A percentile compares a stretch with the other conserved stretches of the same genome.
Evolutionary conservation across 2,329 filamentous ascomycete species (phyloP).

Genomic region (Botrytis galanthina): DNA sequence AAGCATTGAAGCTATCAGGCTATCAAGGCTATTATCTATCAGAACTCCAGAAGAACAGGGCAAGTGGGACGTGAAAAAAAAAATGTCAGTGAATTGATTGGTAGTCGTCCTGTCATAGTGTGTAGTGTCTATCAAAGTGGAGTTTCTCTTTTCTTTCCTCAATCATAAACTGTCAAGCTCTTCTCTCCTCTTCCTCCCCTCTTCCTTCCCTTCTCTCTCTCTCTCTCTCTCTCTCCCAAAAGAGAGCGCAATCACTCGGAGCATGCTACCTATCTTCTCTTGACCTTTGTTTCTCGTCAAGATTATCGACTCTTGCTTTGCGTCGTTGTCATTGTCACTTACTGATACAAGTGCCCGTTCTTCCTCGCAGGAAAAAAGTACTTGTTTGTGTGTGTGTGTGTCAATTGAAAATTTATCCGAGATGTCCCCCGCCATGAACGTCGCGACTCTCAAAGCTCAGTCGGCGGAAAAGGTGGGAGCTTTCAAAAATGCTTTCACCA

Average conservation of each 20-base stretch:
- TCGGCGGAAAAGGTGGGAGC: constrained; percentile 23
- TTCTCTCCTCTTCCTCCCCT: not conserved
- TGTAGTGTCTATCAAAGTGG: not conserved
- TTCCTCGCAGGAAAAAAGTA: not conserved
- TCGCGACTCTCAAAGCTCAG: constrained; percentile 17
- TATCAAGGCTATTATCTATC: not conserved
- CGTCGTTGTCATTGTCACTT: not conserved
- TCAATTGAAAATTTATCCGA: constrained; percentile 12
- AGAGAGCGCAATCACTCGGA: not conserved
- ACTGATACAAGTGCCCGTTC: not conserved
- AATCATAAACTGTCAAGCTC: not conserved
- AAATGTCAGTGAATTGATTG: constrained; percentile 3
- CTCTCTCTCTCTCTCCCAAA: not conserved
- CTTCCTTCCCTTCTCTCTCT: not conserved
- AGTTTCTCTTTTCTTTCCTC: not conserved
- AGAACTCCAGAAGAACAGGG: not conserved
- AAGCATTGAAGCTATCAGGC: not conserved
- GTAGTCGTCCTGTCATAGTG: not conserved
- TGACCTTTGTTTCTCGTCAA: not conserved
- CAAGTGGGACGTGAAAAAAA: not conserved
- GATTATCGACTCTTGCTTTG: not conserved
- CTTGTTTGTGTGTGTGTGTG: not conserved
- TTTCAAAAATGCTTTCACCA: constrained; percentile 30
- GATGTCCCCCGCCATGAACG: constrained; percentile 26
- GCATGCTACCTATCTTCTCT: not conserved